phyloP scores from a whole-genome alignment of 1,284 basidiomycete species.

The Ustilago esculenta region DNA sequence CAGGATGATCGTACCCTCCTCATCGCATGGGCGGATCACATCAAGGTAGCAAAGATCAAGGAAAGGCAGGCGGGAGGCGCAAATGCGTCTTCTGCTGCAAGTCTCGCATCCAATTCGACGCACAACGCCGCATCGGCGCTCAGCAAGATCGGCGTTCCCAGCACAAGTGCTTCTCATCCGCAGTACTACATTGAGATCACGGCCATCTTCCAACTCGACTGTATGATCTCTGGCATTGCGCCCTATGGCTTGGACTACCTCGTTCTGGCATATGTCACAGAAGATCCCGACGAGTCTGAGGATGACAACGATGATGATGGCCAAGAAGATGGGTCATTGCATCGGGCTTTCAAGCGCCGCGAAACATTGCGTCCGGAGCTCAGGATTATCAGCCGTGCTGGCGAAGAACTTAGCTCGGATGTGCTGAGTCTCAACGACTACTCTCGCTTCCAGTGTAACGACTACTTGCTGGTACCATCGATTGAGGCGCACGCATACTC shows the following conservation, averaged over 20 bases:
- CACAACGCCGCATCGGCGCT: slow-evolving; percentile 25
- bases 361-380: slow-evolving; percentile 89
- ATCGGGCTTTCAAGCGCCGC: slow-evolving; percentile 73
- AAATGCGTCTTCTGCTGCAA: slow-evolving; percentile 21
- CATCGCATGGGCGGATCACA: slow-evolving; percentile 92
- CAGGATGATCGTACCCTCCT: slow-evolving; percentile 86
- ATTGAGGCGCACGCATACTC: slow-evolving; percentile 51
- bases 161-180: slow-evolving; percentile 9
- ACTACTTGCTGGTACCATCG: slow-evolving; percentile 77
- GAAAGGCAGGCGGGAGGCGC: slow-evolving; percentile 16
- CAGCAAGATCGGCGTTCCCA: slow-evolving; percentile 29
- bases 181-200: slow-evolving; percentile 79
- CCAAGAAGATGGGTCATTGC: slow-evolving; percentile 1
- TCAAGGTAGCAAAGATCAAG: slow-evolving; percentile 78
- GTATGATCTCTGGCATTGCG: slow-evolving; percentile 90
- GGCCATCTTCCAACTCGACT: slow-evolving; percentile 90
- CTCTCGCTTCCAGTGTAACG: slow-evolving; percentile 88
- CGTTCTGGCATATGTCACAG: slow-evolving; percentile 76
- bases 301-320: slow-evolving; percentile 17
- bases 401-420: slow-evolving; percentile 89
- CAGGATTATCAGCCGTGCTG: slow-evolving; percentile 84
- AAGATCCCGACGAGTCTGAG: slow-evolving; percentile 62
- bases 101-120: slow-evolving; percentile 20
- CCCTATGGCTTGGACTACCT: slow-evolving; percentile 78
- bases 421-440: slow-evolving; percentile 82